These are phyloP conservation scores for Parastagonospora avenae DNA, from an alignment of 2,329 filamentous ascomycete species.

Conservation along the genomic window DNA sequence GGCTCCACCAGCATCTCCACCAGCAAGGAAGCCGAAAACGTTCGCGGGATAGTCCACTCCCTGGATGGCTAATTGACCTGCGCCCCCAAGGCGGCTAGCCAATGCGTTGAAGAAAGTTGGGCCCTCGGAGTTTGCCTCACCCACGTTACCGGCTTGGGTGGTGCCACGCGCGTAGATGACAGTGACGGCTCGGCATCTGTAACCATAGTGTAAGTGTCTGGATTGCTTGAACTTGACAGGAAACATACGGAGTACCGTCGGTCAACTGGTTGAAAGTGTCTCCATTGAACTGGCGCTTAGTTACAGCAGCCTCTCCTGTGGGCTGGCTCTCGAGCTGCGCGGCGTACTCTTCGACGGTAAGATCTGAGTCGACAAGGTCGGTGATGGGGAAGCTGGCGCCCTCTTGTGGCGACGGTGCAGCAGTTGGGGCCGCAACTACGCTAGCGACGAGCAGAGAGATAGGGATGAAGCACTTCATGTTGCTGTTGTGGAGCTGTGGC, in stretches of 20 bases:
- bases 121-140: slow-evolving; percentile 48
- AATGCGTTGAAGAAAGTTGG: slow-evolving; percentile 57
- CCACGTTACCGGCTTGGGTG: slow-evolving; percentile 58
- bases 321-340: slow-evolving; percentile 22
- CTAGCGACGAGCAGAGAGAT: slow-evolving; percentile 19
- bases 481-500: no score
- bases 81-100: slow-evolving; percentile 45
- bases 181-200: slow-evolving; percentile 52
- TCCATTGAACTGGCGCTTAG: slow-evolving; percentile 14
- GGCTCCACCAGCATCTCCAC: slow-evolving; percentile 52
- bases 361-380: slow-evolving; percentile 26
- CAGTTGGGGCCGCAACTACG: slow-evolving; percentile 21
- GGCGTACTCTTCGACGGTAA: slow-evolving; percentile 32
- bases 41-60: slow-evolving; percentile 59
- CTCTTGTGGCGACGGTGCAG: slow-evolving; percentile 9
- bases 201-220: slow-evolving; percentile 10
- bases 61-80: slow-evolving; percentile 54
- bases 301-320: slow-evolving; percentile 10
- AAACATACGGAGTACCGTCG: not conserved
- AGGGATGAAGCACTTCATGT: slow-evolving; percentile 6
- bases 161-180: slow-evolving; percentile 63
- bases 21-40: slow-evolving; percentile 49
- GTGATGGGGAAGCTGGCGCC: slow-evolving; percentile 33
- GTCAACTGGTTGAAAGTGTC: slow-evolving; percentile 6
- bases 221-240: not conserved